A percentile compares a stretch with the other conserved stretches of the same genome.
Conservation (phyloP, 306 rosid species). For the Gynostemma pentaphyllum region DNA sequence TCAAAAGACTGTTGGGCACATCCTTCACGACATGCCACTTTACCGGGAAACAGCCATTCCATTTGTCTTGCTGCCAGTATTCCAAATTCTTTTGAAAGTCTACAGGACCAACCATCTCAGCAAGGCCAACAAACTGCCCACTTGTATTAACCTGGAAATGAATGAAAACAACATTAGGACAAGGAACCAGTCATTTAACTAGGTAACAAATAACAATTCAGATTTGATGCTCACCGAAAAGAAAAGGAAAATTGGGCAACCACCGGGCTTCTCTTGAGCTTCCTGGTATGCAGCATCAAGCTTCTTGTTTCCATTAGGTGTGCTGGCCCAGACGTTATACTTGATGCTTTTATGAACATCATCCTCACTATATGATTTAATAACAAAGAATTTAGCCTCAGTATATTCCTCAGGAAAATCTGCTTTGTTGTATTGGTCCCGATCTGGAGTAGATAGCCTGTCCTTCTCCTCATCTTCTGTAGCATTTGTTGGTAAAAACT, state of each 20-base stretch:
- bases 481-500: constrained; percentile 31
- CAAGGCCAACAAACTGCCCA: constrained; percentile 94
- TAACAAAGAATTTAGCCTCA: constrained; percentile 69
- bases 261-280: constrained; percentile 73
- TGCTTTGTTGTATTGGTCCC: constrained; percentile 51
- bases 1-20: constrained; percentile 82
- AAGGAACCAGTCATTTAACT: background rate
- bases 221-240: constrained; percentile 53
- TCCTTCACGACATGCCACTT: constrained; percentile 96
- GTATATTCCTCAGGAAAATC: constrained; percentile 58
- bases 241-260: constrained; percentile 65
- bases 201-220: background rate
- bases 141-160: constrained; percentile 75
- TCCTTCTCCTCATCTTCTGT: constrained; percentile 55
- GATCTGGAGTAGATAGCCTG: constrained; percentile 38
- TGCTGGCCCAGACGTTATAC: constrained; percentile 96
- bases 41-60: constrained; percentile 95
- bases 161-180: background rate
- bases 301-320: constrained; percentile 94
- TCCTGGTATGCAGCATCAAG: constrained; percentile 92
- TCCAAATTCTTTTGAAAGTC: constrained; percentile 80
- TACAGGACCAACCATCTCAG: constrained; percentile 92
- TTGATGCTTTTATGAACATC: constrained; percentile 95
- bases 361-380: constrained; percentile 93
- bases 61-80: constrained; percentile 99